phyloP scores from a whole-genome alignment of 495 filamentous ascomycete genomes.

The Amphirosellinia nigrospora region DNA sequence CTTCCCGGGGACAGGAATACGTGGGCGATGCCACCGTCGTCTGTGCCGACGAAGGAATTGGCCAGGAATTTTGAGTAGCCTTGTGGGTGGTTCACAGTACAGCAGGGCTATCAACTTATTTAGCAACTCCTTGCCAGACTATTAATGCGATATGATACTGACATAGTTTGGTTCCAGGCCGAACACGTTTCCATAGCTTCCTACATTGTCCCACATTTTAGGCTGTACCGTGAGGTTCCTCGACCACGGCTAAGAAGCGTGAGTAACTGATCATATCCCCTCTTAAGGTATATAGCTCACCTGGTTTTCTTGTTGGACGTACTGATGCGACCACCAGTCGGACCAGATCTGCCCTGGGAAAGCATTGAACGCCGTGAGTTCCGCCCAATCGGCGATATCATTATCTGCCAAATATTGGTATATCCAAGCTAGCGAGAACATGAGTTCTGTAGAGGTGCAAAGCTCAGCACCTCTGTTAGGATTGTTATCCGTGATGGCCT shows the following conservation, averaged over 20 bases:
- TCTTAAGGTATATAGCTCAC: constrained; percentile 26
- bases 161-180: constrained; percentile 49
- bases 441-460: constrained; percentile 42
- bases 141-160: constrained; percentile 20
- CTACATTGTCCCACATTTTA: constrained; percentile 59
- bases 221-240: constrained; percentile 46
- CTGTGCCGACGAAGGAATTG: constrained; percentile 39
- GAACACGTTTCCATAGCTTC: constrained; percentile 50
- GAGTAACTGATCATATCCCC: not conserved
- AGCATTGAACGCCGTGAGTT: constrained; percentile 62
- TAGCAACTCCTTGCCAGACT: constrained; percentile 16
- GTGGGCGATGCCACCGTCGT: constrained; percentile 50
- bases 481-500: constrained; percentile 41
- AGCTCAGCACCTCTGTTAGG: constrained; percentile 42
- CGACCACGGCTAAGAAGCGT: constrained; percentile 42
- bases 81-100: constrained; percentile 68
- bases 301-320: constrained; percentile 64
- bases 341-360: constrained; percentile 57
- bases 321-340: constrained; percentile 65
- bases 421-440: constrained; percentile 43
- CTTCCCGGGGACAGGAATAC: constrained; percentile 48
- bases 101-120: constrained; percentile 54
- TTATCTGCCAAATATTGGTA: constrained; percentile 50
- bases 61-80: constrained; percentile 64
- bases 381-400: constrained; percentile 57